Evolutionary conservation across 2,329 filamentous ascomycete genomes (phyloP).

Genomic region (Colletotrichum eleusines): DNA sequence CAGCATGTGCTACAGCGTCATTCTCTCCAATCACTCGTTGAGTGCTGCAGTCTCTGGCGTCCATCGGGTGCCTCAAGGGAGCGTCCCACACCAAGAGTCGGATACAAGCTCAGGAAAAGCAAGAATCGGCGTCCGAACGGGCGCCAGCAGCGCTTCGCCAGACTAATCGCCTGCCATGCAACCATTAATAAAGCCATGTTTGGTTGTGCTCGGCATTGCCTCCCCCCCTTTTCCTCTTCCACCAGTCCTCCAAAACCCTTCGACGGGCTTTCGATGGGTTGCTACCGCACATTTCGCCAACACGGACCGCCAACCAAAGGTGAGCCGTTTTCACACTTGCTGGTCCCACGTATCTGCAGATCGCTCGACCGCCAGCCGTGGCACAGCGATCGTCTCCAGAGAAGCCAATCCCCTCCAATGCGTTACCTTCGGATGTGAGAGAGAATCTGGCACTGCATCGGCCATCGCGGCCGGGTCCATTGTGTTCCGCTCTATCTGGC

Average conservation of each 20-base stretch:
- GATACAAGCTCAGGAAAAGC: slow-evolving; percentile 28
- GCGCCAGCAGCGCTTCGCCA: slow-evolving; percentile 37
- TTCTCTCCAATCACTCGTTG: slow-evolving; percentile 10
- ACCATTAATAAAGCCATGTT: neutral
- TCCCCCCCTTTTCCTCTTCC: slow-evolving; percentile 10
- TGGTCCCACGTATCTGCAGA: slow-evolving; percentile 37
- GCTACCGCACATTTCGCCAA: slow-evolving; percentile 15
- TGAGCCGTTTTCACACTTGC: slow-evolving; percentile 12
- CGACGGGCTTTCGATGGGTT: slow-evolving; percentile 13
- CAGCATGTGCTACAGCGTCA: slow-evolving; percentile 19
- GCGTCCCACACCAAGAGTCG: neutral
- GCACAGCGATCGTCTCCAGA: slow-evolving; percentile 25
- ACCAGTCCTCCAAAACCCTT: neutral
- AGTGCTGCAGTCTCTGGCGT: slow-evolving; percentile 12
- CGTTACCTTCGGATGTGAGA: slow-evolving; percentile 19
- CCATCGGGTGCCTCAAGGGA: slow-evolving; percentile 2
- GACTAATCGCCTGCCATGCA: neutral
- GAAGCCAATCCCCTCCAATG: slow-evolving; percentile 31
- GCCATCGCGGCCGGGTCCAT: neutral
- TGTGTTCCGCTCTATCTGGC: slow-evolving; percentile 14
- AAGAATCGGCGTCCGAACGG: slow-evolving; percentile 29
- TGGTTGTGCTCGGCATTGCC: slow-evolving; percentile 6
- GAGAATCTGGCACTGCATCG: neutral
- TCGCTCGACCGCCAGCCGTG: slow-evolving; percentile 21
- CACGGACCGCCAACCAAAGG: slow-evolving; percentile 29